Conservation (phyloP, 1,284 basidiomycete genomes). For the Trichosporon ovoides region DNA sequence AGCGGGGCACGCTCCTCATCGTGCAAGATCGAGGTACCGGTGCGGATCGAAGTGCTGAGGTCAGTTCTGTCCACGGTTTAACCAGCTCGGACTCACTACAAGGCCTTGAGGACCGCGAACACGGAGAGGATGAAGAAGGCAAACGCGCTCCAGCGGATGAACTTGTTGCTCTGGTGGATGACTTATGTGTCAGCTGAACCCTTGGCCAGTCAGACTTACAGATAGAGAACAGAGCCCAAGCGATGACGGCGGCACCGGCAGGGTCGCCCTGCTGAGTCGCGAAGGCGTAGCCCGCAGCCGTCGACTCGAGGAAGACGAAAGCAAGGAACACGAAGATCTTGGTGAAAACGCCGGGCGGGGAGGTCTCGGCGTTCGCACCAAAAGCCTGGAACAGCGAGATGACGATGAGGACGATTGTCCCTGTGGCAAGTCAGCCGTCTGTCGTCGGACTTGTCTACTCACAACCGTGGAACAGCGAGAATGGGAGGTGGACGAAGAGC, state of each 20-base stretch:
- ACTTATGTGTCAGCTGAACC: conserved; percentile 43
- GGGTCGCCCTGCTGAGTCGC: conserved; percentile 77
- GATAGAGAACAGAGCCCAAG: conserved; percentile 47
- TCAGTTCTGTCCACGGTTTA: not conserved
- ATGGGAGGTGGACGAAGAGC: conserved; percentile 57
- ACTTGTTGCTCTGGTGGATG: conserved; percentile 57
- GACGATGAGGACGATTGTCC: conserved; percentile 82
- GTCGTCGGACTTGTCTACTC: conserved; percentile 14
- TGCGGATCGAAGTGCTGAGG: conserved; percentile 40
- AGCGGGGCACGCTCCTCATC: conserved; percentile 85
- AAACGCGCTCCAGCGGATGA: conserved; percentile 85
- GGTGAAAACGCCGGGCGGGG: conserved; percentile 76
- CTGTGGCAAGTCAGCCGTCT: conserved; percentile 18
- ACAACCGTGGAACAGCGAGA: conserved; percentile 91
- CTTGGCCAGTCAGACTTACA: conserved; percentile 26
- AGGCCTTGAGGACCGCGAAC: conserved; percentile 69
- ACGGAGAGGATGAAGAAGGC: conserved; percentile 79
- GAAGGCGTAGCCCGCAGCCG: conserved; percentile 85
- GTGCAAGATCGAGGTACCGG: conserved; percentile 54
- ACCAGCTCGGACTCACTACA: conserved; percentile 35
- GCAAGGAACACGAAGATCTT: conserved; percentile 90
- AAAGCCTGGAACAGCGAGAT: conserved; percentile 87
- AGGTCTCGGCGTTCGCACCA: conserved; percentile 64
- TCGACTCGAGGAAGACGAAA: conserved; percentile 86
- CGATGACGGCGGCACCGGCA: conserved; percentile 48